Conservation (phyloP, 169 alveolate genomes). For the Cryptosporidium sp. region DNA sequence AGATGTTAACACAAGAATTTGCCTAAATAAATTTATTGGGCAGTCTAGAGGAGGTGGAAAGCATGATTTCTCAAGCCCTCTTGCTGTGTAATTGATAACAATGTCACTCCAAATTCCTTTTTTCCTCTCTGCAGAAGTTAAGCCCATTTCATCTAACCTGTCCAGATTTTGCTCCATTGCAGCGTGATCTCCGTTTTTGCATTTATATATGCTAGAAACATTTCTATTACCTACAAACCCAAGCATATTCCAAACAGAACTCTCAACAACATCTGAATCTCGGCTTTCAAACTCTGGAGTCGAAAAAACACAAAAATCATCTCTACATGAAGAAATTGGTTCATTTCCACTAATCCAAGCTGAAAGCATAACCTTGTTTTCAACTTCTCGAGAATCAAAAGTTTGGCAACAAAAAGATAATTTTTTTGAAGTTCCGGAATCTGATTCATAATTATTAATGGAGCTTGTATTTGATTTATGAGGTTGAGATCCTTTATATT, state of each 20-base stretch:
- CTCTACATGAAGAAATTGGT: slow-evolving; percentile 59
- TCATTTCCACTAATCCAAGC: slow-evolving; percentile 58
- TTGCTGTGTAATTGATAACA: slow-evolving; percentile 59
- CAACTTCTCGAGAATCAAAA: neutral
- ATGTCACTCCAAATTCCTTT: slow-evolving; percentile 69
- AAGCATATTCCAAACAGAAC: slow-evolving; percentile 59
- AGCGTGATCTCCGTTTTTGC: slow-evolving; percentile 71
- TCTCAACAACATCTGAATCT: neutral
- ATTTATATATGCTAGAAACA: slow-evolving; percentile 38
- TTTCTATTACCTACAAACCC: slow-evolving; percentile 42
- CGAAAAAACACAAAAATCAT: slow-evolving; percentile 68
- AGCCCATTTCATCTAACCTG: slow-evolving; percentile 50
- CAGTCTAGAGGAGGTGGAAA: slow-evolving; percentile 76
- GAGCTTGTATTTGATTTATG: slow-evolving; percentile 1
- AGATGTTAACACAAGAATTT: slow-evolving; percentile 64
- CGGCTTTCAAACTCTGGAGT: slow-evolving; percentile 51
- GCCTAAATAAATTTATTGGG: slow-evolving; percentile 57
- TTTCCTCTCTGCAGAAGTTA: slow-evolving; percentile 44
- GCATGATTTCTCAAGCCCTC: slow-evolving; percentile 72
- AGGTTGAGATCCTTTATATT: neutral
- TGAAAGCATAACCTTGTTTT: slow-evolving; percentile 35
- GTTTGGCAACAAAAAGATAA: neutral
- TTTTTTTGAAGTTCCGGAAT: neutral
- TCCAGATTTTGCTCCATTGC: slow-evolving; percentile 69
- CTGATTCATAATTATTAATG: neutral